Evolutionary conservation across 2,329 filamentous ascomycete genomes (phyloP).

Genomic region (Purpureocillium lavendulum): DNA sequence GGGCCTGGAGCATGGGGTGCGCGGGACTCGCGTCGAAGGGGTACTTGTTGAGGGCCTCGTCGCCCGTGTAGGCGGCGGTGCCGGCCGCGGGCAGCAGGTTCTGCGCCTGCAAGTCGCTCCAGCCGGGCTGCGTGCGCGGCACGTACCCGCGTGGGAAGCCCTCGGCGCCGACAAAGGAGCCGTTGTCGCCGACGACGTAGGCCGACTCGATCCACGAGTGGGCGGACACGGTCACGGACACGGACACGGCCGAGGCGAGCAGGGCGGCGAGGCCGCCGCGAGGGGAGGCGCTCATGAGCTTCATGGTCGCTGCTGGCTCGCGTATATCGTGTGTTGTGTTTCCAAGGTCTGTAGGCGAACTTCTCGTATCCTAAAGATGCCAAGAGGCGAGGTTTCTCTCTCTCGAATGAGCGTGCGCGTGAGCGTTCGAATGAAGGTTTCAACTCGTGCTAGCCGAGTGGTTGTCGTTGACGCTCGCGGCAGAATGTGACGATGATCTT

Average conservation of each 20-base stretch:
- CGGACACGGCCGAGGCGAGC: conserved; percentile 20
- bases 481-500: too few relatives aligned
- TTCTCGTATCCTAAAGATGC: conserved; percentile 7
- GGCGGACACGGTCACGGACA: conserved; percentile 32
- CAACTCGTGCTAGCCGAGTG: too few relatives aligned
- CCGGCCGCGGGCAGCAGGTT: conserved; percentile 54
- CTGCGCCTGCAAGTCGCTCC: conserved; percentile 49
- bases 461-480: too few relatives aligned
- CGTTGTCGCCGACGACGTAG: conserved; percentile 61
- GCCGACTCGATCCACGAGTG: conserved; percentile 84
- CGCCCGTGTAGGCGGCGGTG: conserved; percentile 47
- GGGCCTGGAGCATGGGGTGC: conserved; percentile 54
- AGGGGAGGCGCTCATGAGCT: conserved; percentile 6
- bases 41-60: conserved; percentile 41
- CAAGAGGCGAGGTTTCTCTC: too few relatives aligned
- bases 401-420: too few relatives aligned
- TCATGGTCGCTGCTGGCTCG: neutral
- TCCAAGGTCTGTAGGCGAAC: too few relatives aligned
- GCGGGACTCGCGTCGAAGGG: conserved; percentile 28
- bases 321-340: too few relatives aligned
- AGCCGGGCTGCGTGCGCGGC: conserved; percentile 44
- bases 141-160: conserved; percentile 72
- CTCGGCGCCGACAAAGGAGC: conserved; percentile 58
- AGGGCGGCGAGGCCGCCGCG: conserved; percentile 14
- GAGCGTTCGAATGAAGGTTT: too few relatives aligned